Evolutionary conservation across 208 protist genomes (phyloP), one percentile per base, ranked within the genome.

Genomic region (Trypanosomatidae sp.): DNA sequence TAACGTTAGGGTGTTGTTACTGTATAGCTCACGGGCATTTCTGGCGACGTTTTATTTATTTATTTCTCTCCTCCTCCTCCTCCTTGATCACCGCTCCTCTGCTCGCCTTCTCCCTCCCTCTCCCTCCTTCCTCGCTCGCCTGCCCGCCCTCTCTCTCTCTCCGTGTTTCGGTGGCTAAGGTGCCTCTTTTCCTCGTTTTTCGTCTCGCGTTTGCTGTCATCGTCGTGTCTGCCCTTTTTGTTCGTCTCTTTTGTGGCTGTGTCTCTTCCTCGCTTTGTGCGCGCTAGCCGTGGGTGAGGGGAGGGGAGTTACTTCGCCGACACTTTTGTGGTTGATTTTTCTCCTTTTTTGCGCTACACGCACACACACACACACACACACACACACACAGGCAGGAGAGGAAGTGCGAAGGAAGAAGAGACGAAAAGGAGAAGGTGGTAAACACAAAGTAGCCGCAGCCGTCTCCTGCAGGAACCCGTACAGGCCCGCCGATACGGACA

Each of bases 21-120:
- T 44, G 46, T 33, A 12, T 69, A 69, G 62, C 71, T 75, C 56
- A 41, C 70, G n/a, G 56, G 36, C 50, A 33, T 68, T 25, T 72
- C 73, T 55, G 58, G 46, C n/a, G 62, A 66, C 9, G 30, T 74
- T 15, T 65, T 41, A 25, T 49, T 50, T 53, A 39, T 33, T 59
- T 55, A 56, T 43, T 55, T 69, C 43, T 43, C 43, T 67, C 19
- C 59, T 69, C 44, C 30, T 70, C 28, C 55, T 46, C 59, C 19
- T 65, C 22, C 9, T 19, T n/a, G 53, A 25, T 25, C 53, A 33
- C 53, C 53, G 53, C 53, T 59, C 53, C 25, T 59, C 53, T 59
- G 53, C 53, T 59, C 53, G 30, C 52, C 12, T 58, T 71, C 62
- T 44, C 39, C 3, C 55, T 46, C 28, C 52, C 44, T 74, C 36